phyloP scores from a whole-genome alignment of 129 eudicot species.

The Sambucus nigra region DNA sequence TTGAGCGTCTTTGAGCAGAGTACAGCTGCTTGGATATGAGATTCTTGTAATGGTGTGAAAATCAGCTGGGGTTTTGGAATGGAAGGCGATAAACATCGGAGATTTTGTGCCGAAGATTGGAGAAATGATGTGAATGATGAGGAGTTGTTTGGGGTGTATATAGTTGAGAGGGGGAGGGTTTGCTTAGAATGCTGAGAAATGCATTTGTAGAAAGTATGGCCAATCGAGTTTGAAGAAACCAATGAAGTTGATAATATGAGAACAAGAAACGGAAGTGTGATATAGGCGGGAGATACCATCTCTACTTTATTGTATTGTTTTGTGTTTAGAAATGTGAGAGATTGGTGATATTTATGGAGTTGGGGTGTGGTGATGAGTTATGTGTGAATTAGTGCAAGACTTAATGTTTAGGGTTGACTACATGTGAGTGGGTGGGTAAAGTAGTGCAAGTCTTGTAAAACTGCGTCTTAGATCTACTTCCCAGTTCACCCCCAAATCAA shows the following conservation, averaged over 20 bases:
- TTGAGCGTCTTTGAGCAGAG: conserved; percentile 38
- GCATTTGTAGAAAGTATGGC: conserved; percentile 29
- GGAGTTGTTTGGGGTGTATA: conserved; percentile 36
- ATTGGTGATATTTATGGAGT: conserved; percentile 11
- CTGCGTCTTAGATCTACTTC: too few species aligned
- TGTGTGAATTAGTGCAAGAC: conserved; percentile 3
- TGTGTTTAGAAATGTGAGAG: neutral
- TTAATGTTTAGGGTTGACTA: neutral
- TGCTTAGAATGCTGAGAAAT: conserved; percentile 18
- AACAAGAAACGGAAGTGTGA: neutral
- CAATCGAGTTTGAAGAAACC: conserved; percentile 18
- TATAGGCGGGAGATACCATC: conserved; percentile 2
- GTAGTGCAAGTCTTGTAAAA: too few species aligned
- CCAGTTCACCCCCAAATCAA: too few species aligned
- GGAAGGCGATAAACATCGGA: conserved; percentile 39
- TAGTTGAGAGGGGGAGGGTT: conserved; percentile 29
- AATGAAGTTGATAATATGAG: neutral
- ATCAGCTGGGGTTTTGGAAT: conserved; percentile 44
- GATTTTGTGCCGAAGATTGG: conserved; percentile 51
- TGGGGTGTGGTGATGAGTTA: conserved; percentile 2
- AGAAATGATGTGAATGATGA: conserved; percentile 40
- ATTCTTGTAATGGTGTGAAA: conserved; percentile 39
- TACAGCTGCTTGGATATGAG: conserved; percentile 53
- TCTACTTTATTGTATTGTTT: neutral
- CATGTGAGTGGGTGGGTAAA: too few species aligned